These are phyloP conservation scores for Apiospora hydei DNA, from an alignment of 2,329 filamentous ascomycete genomes.

Conservation along the genomic window DNA sequence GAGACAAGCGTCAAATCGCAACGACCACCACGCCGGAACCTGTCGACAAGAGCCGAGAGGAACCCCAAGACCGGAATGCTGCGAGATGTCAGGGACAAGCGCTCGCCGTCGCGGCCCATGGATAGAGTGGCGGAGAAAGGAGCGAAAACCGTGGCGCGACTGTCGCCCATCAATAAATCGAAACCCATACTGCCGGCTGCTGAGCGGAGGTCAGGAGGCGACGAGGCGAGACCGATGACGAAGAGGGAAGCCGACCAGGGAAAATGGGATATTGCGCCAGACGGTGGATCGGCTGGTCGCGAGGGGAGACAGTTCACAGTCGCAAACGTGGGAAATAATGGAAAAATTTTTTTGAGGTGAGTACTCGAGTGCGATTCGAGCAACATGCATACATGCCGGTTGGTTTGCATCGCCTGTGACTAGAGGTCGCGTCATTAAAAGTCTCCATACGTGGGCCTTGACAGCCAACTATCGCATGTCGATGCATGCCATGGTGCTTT, in stretches of 20 bases:
- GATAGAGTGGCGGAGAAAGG: conserved; percentile 31
- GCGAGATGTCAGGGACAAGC: conserved; percentile 33
- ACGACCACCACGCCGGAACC: conserved; percentile 33
- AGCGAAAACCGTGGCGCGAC: conserved; percentile 32
- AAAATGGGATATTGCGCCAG: conserved; percentile 64
- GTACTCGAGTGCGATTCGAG: conserved; percentile 35
- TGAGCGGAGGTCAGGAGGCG: conserved; percentile 36
- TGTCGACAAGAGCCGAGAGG: conserved; percentile 34
- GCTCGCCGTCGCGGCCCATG: conserved; percentile 33
- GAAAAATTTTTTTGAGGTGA: conserved; percentile 82
- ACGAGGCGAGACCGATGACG: conserved; percentile 38
- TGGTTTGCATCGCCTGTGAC: neutral
- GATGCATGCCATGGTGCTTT: neutral
- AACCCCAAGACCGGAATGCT: conserved; percentile 30
- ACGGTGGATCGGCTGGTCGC: conserved; percentile 66
- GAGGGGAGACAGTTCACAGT: conserved; percentile 80
- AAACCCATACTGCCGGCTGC: conserved; percentile 38
- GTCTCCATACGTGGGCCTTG: neutral
- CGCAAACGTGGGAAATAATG: conserved; percentile 83
- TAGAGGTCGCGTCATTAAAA: neutral
- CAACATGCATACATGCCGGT: neutral
- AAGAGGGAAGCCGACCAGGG: conserved; percentile 63
- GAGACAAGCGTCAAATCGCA: conserved; percentile 34
- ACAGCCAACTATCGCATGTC: neutral
- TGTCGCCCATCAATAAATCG: conserved; percentile 34